Percentiles rank a stretch among this genome's conserved stretches.
Conservation (phyloP, 2,329 filamentous ascomycete genomes). For the Apiospora kogelbergensis region DNA sequence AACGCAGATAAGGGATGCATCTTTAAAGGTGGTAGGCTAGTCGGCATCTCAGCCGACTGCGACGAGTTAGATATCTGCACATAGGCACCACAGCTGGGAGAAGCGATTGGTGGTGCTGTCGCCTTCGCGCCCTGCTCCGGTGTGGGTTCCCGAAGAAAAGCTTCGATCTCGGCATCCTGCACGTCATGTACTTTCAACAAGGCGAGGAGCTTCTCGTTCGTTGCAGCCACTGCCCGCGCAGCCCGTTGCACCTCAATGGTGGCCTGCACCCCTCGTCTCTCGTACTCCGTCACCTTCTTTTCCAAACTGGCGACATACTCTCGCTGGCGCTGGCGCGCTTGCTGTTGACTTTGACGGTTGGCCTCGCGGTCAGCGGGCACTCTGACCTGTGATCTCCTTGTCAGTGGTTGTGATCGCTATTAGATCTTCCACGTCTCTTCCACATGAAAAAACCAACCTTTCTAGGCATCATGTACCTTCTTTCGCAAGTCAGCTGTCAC, state of each 20-base stretch:
- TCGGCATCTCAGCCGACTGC: not conserved
- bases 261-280: conserved; percentile 48
- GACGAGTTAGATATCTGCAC: not conserved
- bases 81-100: not conserved
- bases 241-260: conserved; percentile 54
- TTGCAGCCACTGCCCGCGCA: conserved; percentile 47
- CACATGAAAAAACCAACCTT: not conserved
- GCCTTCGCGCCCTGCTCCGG: not conserved
- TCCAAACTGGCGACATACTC: conserved; percentile 51
- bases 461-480: not conserved
- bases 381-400: conserved; percentile 17
- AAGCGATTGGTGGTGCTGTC: too few relatives aligned
- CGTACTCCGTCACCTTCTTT: conserved; percentile 44
- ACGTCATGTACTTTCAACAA: conserved; percentile 43
- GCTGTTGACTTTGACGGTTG: conserved; percentile 52
- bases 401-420: not conserved
- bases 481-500: too few relatives aligned
- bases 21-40: not conserved
- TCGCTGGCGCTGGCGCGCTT: conserved; percentile 50
- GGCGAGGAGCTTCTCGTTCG: conserved; percentile 46
- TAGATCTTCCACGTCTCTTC: not conserved
- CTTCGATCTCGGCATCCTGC: conserved; percentile 37
- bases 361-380: conserved; percentile 19
- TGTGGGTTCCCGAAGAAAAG: conserved; percentile 28
- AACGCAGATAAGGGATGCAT: not conserved